Conservation (phyloP, 2,329 filamentous ascomycete genomes). For the Fonsecaea nubica region DNA sequence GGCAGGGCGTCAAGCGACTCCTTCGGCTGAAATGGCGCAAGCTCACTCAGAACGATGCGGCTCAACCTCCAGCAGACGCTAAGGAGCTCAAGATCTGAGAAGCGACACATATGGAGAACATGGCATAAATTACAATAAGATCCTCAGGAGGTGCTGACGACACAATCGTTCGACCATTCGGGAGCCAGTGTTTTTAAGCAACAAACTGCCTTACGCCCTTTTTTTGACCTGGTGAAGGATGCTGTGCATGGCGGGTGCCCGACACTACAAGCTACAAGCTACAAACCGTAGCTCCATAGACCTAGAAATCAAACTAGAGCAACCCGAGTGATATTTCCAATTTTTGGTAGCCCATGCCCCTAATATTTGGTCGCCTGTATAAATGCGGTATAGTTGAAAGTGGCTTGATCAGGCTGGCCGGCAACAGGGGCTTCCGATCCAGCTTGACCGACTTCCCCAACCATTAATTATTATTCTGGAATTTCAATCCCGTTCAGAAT, state of each 20-base stretch:
- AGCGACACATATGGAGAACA: not conserved
- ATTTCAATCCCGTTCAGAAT: slow-evolving; percentile 9
- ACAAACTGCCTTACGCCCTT: not conserved
- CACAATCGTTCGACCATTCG: not conserved
- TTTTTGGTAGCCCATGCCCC: not conserved
- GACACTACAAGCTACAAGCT: not conserved
- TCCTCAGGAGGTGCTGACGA: not conserved
- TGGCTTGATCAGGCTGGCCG: slow-evolving; percentile 25
- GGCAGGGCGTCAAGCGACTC: slow-evolving; percentile 26
- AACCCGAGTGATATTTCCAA: not conserved
- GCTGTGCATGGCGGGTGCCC: not conserved
- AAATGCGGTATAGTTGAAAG: not conserved
- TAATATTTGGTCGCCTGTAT: not conserved
- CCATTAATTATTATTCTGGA: not conserved
- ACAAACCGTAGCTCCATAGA: not conserved
- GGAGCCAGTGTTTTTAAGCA: not conserved
- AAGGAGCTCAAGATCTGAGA: slow-evolving; percentile 16
- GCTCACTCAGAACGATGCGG: slow-evolving; percentile 27
- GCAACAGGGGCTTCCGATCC: slow-evolving; percentile 25
- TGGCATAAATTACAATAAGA: not conserved
- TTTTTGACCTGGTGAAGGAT: not conserved
- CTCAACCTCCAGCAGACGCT: slow-evolving; percentile 14
- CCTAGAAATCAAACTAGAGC: not conserved
- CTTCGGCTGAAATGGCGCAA: slow-evolving; percentile 32
- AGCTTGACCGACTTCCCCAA: slow-evolving; percentile 19